A percentile compares a stretch with the other conserved stretches of the same genome.
phyloP scores from a whole-genome alignment of 2,329 filamentous ascomycete genomes.

The Chrysoporthe deuterocubensis region DNA sequence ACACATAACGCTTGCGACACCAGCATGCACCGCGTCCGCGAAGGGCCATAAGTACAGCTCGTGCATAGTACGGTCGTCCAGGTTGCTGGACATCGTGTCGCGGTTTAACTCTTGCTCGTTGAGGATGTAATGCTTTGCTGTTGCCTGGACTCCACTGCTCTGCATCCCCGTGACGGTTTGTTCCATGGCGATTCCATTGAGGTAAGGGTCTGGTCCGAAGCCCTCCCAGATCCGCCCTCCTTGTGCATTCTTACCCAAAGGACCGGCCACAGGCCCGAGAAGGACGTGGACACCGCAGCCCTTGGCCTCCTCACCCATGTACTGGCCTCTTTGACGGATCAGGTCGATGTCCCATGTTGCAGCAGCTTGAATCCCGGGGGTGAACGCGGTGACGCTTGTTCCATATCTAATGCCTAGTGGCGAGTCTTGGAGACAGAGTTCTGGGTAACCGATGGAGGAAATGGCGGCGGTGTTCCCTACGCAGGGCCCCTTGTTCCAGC shows the following conservation, averaged over 20 bases:
- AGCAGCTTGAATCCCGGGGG: constrained; percentile 77
- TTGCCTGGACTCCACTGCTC: constrained; percentile 53
- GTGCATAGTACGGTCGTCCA: constrained; percentile 69
- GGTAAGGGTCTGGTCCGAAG: constrained; percentile 78
- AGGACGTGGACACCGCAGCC: constrained; percentile 74
- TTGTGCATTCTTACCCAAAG: constrained; percentile 72
- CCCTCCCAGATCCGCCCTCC: constrained; percentile 85
- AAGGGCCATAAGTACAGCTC: constrained; percentile 73
- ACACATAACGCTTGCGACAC: constrained; percentile 72
- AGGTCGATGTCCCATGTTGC: constrained; percentile 79
- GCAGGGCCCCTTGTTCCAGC: constrained; percentile 74
- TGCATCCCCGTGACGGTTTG: constrained; percentile 66
- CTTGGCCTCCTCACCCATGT: constrained; percentile 71
- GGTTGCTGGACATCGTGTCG: constrained; percentile 57
- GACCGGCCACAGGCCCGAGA: constrained; percentile 76
- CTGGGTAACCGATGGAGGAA: constrained; percentile 65
- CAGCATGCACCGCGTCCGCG: constrained; percentile 68
- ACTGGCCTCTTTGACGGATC: constrained; percentile 71
- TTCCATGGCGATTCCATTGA: constrained; percentile 65
- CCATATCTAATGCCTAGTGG: constrained; percentile 76
- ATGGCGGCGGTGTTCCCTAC: constrained; percentile 66
- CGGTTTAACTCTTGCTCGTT: constrained; percentile 72
- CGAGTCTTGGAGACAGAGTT: constrained; percentile 79
- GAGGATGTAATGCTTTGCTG: constrained; percentile 64
- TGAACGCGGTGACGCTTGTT: constrained; percentile 74